These are phyloP conservation scores for Juglanconis juglandina DNA, from an alignment of 2,329 filamentous ascomycete genomes.

Conservation along the genomic window DNA sequence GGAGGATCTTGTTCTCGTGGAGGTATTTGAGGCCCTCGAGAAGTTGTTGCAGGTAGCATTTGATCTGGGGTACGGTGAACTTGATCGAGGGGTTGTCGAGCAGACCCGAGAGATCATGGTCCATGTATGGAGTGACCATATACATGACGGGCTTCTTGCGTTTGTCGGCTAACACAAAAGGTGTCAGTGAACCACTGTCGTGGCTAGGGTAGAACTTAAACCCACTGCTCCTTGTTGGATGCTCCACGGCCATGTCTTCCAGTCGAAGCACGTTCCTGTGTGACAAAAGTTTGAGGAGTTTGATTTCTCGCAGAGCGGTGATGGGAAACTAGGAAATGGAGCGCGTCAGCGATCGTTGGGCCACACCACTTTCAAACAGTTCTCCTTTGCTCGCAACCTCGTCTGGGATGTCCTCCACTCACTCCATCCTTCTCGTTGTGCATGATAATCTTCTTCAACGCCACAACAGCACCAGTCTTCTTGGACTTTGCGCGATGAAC, in stretches of 20 bases:
- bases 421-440: conserved; percentile 98
- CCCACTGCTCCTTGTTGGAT: conserved; percentile 58
- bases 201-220: conserved; percentile 17
- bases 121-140: conserved; percentile 99
- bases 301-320: conserved; percentile 94
- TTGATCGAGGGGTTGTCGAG: conserved; percentile 89
- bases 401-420: conserved; percentile 31
- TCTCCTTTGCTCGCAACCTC: background rate
- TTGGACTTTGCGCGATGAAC: conserved; percentile 84
- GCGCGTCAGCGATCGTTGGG: conserved; percentile 11
- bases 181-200: conserved; percentile 20
- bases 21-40: conserved; percentile 87
- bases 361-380: background rate
- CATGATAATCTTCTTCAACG: conserved; percentile 98
- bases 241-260: conserved; percentile 95
- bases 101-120: conserved; percentile 95
- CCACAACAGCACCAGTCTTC: conserved; percentile 71
- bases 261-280: conserved; percentile 84
- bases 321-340: conserved; percentile 72
- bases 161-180: conserved; percentile 58
- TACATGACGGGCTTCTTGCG: conserved; percentile 85
- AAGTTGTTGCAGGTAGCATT: conserved; percentile 94
- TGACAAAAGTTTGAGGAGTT: conserved; percentile 90
- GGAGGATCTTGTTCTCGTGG: conserved; percentile 84
- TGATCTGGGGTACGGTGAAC: conserved; percentile 88